phyloP scores from a whole-genome alignment of 768 basidiomycete species.

The Mrakia gelida region DNA sequence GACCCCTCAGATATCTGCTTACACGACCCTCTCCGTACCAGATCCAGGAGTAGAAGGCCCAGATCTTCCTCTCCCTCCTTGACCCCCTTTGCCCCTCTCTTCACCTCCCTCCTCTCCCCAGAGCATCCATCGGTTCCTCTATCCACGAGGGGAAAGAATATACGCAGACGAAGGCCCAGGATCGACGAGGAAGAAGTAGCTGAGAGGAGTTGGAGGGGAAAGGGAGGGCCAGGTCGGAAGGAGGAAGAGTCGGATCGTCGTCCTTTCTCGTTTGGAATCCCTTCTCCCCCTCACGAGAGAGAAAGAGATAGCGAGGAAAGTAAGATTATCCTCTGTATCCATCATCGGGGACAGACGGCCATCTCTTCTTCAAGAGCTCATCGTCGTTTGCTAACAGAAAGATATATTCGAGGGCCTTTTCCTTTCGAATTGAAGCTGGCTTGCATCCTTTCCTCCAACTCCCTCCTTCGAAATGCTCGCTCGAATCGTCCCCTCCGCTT shows the following conservation, averaged over 20 bases:
- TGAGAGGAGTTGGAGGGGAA: neutral
- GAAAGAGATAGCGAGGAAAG: too few relatives aligned
- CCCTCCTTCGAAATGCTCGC: neutral
- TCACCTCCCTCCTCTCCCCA: neutral
- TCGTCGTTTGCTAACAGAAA: neutral
- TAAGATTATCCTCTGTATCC: neutral
- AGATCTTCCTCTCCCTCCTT: neutral
- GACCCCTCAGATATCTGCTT: too few relatives aligned
- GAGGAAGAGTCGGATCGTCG: neutral
- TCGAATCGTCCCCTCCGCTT: neutral
- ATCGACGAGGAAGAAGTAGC: neutral
- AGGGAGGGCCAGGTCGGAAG: neutral
- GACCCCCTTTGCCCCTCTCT: neutral
- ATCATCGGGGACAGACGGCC: neutral
- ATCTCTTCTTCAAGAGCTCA: too few relatives aligned
- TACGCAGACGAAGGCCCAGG: neutral
- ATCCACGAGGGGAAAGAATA: neutral
- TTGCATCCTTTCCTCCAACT: neutral
- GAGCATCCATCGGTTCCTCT: conserved; percentile 1
- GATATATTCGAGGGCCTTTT: too few relatives aligned
- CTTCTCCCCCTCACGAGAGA: conserved; percentile 13
- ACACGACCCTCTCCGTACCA: too few relatives aligned
- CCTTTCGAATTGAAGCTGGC: neutral
- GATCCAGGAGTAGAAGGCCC: too few relatives aligned
- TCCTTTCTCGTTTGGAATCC: neutral